Evolutionary conservation across 495 filamentous ascomycete species (phyloP), one percentile per base, ranked within the genome.

Genomic region (Daldinia grandis): DNA sequence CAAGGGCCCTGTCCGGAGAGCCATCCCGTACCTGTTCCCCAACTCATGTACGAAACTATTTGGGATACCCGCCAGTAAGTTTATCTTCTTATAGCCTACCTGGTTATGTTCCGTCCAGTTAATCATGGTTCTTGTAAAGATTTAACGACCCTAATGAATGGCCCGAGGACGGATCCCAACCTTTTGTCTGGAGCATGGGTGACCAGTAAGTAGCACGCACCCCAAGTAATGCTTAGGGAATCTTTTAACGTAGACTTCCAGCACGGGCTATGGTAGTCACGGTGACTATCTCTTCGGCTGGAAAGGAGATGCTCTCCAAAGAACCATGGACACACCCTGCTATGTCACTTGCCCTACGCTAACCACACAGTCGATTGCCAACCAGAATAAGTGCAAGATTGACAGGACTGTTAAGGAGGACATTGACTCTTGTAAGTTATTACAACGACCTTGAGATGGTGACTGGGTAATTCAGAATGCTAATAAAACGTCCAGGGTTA

Each of bases 121-220:
- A 21, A 24, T 5, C 15, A 12, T 24, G 3, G 14, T 5, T 4
- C 1, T 3, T 12, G 1, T 67, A 68, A 9, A 14, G 53, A 55
- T 78, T 78, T 74, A 78, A 81, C 68, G 72, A 79, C 69, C 67
- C 64, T 10, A 74, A 64, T 14, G 55, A 75, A 19, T 82, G 81
- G 80, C 81, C 81, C 8, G 73, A 78, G 54, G 79, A 81, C 55
- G 78, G 78, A 66, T 74, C 73, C 50, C 78, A 81, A 59, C 80
- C 81, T 0, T 83, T 83, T 62, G 74, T 81, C 3, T 79, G 79
- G 76, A 76, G 72, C 44, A 78, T 79, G 66, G 79, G 78, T 42
- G 74, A 82, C 61, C 60, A 70, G 74, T 76, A 61, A 62, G 74
- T 59, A 5, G 10, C 21, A 7, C 8, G 21, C 15, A 42, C 5